Evolutionary conservation across 768 basidiomycete species (phyloP).

Genomic region (Leccinum boreale): DNA sequence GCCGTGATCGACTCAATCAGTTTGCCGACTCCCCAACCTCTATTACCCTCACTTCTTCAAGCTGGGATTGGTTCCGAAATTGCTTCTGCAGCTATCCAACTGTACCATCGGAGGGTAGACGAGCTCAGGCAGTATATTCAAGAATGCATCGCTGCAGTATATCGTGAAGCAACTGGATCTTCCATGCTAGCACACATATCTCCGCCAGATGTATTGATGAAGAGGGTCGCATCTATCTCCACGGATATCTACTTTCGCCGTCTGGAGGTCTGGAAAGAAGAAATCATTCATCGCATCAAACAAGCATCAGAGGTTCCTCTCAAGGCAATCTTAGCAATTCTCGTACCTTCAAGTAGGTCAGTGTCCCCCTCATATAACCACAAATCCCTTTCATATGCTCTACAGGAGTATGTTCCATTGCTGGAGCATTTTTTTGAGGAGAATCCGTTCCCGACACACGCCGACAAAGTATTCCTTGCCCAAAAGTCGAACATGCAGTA

Average conservation of each 20-base stretch:
- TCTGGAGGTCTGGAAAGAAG: slow-evolving; percentile 1
- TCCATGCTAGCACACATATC: rapidly evolving
- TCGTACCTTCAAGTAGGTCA: background rate
- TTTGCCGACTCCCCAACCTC: background rate
- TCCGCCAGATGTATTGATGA: rapidly evolving
- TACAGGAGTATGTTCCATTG: no score
- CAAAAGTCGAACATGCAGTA: no score
- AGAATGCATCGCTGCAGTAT: background rate
- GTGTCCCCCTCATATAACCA: no score
- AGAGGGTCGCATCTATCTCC: background rate
- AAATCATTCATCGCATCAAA: background rate
- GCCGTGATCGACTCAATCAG: background rate
- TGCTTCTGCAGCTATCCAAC: rapidly evolving
- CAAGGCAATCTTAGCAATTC: background rate
- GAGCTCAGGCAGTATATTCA: background rate
- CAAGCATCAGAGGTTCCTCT: rapidly evolving
- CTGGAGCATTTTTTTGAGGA: no score
- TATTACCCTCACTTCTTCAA: background rate
- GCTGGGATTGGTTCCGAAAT: background rate
- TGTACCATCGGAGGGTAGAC: background rate
- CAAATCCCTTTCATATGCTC: no score
- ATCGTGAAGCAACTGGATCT: background rate
- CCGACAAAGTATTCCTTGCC: no score
- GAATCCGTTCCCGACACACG: no score
- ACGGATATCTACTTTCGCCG: background rate